These are phyloP conservation scores for Penicillium argentinense DNA, from an alignment of 495 filamentous ascomycete species.

Conservation along the genomic window DNA sequence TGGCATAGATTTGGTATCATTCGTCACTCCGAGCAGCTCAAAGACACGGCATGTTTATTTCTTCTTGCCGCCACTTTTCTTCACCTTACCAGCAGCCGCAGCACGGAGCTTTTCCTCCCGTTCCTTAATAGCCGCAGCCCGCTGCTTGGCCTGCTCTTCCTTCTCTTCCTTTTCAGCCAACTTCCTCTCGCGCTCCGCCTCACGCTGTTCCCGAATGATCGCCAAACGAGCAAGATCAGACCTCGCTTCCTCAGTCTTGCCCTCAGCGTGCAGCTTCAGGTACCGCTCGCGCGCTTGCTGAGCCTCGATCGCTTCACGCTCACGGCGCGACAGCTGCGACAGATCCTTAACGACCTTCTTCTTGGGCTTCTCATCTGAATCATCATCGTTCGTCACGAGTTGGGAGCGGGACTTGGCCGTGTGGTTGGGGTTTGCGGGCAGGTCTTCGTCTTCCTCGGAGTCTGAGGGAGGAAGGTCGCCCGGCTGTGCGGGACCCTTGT, in stretches of 20 bases:
- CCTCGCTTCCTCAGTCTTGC: constrained; percentile 95
- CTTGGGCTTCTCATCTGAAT: constrained; percentile 23
- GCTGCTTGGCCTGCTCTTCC: constrained; percentile 56
- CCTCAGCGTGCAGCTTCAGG: constrained; percentile 89
- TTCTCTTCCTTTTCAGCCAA: constrained; percentile 77
- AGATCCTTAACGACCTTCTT: constrained; percentile 36
- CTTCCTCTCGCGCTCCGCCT: constrained; percentile 78
- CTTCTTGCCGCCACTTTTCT: constrained; percentile 43
- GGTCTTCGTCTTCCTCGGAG: constrained; percentile 58
- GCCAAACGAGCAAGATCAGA: constrained; percentile 84
- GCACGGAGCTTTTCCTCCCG: constrained; percentile 36
- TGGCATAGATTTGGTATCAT: no score
- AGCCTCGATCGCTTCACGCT: constrained; percentile 87
- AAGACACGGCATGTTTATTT: constrained; percentile 18
- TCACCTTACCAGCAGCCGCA: constrained; percentile 32
- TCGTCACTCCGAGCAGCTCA: not conserved
- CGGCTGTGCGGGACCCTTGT: constrained; percentile 61
- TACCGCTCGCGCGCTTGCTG: constrained; percentile 87
- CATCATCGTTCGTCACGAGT: constrained; percentile 49
- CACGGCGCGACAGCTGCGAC: constrained; percentile 69
- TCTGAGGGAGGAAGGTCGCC: constrained; percentile 80
- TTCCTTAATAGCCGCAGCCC: constrained; percentile 30
- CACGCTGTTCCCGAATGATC: constrained; percentile 80
- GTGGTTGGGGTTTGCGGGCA: constrained; percentile 90
- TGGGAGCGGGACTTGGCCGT: constrained; percentile 67